Evolutionary conservation across 2,329 filamentous ascomycete genomes (phyloP).

Genomic region (Aschersonia sp.): DNA sequence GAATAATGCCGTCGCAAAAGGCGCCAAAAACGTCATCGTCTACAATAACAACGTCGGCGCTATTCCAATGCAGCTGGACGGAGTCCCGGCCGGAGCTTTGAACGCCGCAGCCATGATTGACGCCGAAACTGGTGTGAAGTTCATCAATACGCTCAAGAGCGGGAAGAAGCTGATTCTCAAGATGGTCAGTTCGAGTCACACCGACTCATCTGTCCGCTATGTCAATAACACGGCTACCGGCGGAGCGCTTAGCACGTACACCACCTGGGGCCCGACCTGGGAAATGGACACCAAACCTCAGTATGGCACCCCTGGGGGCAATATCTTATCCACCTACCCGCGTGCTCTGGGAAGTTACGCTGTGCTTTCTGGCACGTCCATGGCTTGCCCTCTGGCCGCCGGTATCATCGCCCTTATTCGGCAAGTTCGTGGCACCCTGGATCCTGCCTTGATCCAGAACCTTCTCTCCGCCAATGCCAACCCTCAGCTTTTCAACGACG

Average conservation of each 20-base stretch:
- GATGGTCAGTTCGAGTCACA: slow-evolving; percentile 25
- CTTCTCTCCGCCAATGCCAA: slow-evolving; percentile 34
- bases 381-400: slow-evolving; percentile 42
- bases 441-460: slow-evolving; percentile 33
- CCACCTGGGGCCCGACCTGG: slow-evolving; percentile 46
- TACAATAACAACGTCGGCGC: slow-evolving; percentile 38
- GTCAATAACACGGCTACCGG: slow-evolving; percentile 20
- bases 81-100: slow-evolving; percentile 13
- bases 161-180: slow-evolving; percentile 28
- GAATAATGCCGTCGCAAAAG: slow-evolving; percentile 33
- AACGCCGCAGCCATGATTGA: slow-evolving; percentile 26
- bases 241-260: slow-evolving; percentile 37
- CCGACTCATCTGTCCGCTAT: slow-evolving; percentile 15
- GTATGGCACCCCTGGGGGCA: slow-evolving; percentile 39
- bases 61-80: slow-evolving; percentile 16
- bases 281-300: slow-evolving; percentile 43
- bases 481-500: slow-evolving; percentile 33
- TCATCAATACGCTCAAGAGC: slow-evolving; percentile 26
- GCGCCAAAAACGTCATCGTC: slow-evolving; percentile 45
- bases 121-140: slow-evolving; percentile 24
- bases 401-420: slow-evolving; percentile 39
- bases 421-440: slow-evolving; percentile 33
- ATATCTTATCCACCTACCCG: slow-evolving; percentile 44
- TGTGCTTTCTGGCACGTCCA: slow-evolving; percentile 42
- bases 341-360: slow-evolving; percentile 29